Conservation (phyloP, 257 asterid genomes). For the Gardenia jasminoides region DNA sequence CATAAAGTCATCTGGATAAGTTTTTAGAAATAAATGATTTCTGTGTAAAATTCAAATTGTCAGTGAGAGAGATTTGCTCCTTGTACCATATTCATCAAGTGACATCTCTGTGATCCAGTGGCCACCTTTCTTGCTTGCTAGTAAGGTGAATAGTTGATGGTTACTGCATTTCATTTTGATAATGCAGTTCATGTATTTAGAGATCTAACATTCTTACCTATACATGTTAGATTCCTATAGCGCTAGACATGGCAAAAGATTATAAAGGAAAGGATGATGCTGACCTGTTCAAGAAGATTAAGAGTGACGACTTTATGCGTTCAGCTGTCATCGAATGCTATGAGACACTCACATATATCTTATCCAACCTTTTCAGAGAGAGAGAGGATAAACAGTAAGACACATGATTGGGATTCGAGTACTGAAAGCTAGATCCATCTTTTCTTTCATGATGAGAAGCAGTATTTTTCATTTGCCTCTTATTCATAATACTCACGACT, state of each 20-base stretch:
- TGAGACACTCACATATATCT: constrained; percentile 68
- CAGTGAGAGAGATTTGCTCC: constrained; percentile 93
- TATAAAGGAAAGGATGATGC: constrained; percentile 74
- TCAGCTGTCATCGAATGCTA: constrained; percentile 90
- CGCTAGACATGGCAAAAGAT: constrained; percentile 97
- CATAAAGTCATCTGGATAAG: not conserved
- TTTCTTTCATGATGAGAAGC: not conserved
- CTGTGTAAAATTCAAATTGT: constrained; percentile 21
- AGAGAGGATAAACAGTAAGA: constrained; percentile 68
- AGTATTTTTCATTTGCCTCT: constrained; percentile 8
- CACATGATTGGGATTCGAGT: constrained; percentile 18
- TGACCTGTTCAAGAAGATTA: constrained; percentile 86
- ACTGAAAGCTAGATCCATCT: not conserved
- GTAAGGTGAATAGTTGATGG: constrained; percentile 62
- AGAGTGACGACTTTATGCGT: constrained; percentile 77
- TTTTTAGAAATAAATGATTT: constrained; percentile 4
- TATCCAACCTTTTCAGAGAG: constrained; percentile 60
- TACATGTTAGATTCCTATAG: constrained; percentile 84
- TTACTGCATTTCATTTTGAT: constrained; percentile 12
- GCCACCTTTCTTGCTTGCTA: constrained; percentile 99
- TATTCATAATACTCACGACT: constrained; percentile 19
- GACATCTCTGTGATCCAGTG: constrained; percentile 92
- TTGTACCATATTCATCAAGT: constrained; percentile 87
- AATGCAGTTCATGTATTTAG: constrained; percentile 19
- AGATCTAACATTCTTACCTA: constrained; percentile 24